Percentiles rank a stretch among this genome's conserved stretches.
Evolutionary conservation across 192 early-diverging fungal species (phyloP).

Genomic region (Kappamyces sp.): DNA sequence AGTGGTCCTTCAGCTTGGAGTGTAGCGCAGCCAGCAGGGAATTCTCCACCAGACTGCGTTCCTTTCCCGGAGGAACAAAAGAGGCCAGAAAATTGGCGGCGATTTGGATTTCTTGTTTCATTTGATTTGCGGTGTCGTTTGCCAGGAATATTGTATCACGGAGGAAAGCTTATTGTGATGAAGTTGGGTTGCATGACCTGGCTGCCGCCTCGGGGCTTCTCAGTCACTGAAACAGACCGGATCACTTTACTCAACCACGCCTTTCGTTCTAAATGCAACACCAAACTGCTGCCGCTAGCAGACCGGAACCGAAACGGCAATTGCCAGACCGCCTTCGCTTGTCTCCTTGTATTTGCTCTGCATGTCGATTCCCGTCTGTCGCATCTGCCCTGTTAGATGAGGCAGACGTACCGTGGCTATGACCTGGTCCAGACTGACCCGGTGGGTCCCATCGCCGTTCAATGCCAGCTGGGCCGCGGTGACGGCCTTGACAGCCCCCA

Average conservation of each 20-base stretch:
- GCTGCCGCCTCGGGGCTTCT: no score
- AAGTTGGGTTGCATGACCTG: no score
- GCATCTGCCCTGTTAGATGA: slow-evolving; percentile 43
- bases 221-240: no score
- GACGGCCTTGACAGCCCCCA: slow-evolving; percentile 92
- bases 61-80: slow-evolving; percentile 1
- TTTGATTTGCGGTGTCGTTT: neutral
- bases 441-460: slow-evolving; percentile 84
- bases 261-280: no score
- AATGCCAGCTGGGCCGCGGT: slow-evolving; percentile 92
- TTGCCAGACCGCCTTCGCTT: slow-evolving; percentile 83
- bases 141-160: no score
- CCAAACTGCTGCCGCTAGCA: slow-evolving; percentile 20
- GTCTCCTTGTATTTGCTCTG: slow-evolving; percentile 97
- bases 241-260: no score
- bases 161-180: no score
- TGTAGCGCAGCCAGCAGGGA: slow-evolving; percentile 5
- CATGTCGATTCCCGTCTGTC: slow-evolving; percentile 80
- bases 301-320: slow-evolving; percentile 73
- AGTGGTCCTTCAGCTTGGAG: slow-evolving; percentile 11
- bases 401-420: slow-evolving; percentile 60
- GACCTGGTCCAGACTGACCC: slow-evolving; percentile 90
- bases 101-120: slow-evolving; percentile 15
- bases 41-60: slow-evolving; percentile 2
- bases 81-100: slow-evolving; percentile 9